Percentiles rank a stretch among this genome's conserved stretches.
Conservation (phyloP, 2,329 filamentous ascomycete genomes). For the Seiridium cupressi region DNA sequence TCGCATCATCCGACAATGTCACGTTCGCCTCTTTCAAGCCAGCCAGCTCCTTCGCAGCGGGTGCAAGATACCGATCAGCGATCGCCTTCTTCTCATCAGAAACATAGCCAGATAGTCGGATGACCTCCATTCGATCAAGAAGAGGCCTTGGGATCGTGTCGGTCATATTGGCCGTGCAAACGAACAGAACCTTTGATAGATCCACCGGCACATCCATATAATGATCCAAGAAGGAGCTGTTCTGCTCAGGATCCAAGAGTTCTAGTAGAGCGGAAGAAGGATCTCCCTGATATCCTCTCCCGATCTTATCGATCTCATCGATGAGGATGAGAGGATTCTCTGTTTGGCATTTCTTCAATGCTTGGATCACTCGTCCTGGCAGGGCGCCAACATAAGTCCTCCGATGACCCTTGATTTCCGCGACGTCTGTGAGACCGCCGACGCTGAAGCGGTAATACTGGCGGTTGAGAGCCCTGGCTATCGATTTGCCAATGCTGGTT, state of each 20-base stretch:
- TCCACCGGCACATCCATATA: conserved; percentile 99
- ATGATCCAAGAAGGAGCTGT: conserved; percentile 94
- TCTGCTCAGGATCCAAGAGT: conserved; percentile 93
- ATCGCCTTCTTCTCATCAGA: conserved; percentile 99
- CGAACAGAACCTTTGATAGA: conserved; percentile 94
- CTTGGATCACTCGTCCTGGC: conserved; percentile 95
- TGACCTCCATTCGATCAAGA: conserved; percentile 96
- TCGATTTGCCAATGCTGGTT: conserved; percentile 98
- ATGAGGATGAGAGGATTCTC: conserved; percentile 97
- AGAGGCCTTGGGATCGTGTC: conserved; percentile 95
- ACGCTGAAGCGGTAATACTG: conserved; percentile 99
- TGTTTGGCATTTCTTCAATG: conserved; percentile 97
- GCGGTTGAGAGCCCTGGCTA: conserved; percentile 88
- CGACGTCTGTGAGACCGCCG: conserved; percentile 93
- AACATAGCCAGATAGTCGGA: conserved; percentile 93
- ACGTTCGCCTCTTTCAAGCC: conserved; percentile 90
- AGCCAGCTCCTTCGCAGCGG: conserved; percentile 90
- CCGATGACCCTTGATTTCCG: conserved; percentile 97
- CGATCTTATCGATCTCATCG: conserved; percentile 98
- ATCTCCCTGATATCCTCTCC: conserved; percentile 92
- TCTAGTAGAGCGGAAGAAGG: conserved; percentile 93
- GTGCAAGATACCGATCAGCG: conserved; percentile 86
- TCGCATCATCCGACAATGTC: conserved; percentile 79
- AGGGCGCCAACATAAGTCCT: conserved; percentile 95
- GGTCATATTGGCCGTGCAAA: conserved; percentile 98